A percentile compares a stretch with the other conserved stretches of the same genome.
Evolutionary conservation across 2,329 filamentous ascomycete genomes (phyloP).

Genomic region (Fusarium subglutinans): DNA sequence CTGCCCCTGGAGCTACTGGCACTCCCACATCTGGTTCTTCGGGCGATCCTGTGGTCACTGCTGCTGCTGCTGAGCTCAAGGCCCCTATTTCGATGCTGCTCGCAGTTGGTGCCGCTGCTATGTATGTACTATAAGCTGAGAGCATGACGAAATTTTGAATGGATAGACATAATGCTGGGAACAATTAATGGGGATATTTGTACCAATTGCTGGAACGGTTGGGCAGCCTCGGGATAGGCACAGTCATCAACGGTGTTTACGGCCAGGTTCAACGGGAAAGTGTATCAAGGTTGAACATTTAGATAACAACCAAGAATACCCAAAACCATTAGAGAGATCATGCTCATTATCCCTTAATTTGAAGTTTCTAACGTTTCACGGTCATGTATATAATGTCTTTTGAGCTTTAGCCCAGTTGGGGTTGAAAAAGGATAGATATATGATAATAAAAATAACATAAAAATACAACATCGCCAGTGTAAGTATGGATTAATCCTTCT

Average conservation of each 20-base stretch:
- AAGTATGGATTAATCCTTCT: not conserved
- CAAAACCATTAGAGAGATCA: conserved; percentile 19
- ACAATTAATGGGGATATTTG: conserved; percentile 35
- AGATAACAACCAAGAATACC: conserved; percentile 20
- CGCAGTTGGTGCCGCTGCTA: conserved; percentile 53
- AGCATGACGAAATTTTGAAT: not conserved
- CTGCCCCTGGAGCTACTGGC: conserved; percentile 29
- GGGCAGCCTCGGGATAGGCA: conserved; percentile 30
- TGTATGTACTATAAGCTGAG: conserved; percentile 50
- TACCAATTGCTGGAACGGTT: conserved; percentile 35
- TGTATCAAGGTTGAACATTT: conserved; percentile 15
- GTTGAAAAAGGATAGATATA: not conserved
- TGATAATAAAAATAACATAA: not conserved
- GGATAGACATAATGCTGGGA: conserved; percentile 25
- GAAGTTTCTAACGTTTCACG: not conserved
- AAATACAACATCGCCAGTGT: not conserved
- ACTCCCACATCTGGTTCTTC: conserved; percentile 36
- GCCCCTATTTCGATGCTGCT: conserved; percentile 56
- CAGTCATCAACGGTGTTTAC: conserved; percentile 19
- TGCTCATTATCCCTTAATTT: not conserved
- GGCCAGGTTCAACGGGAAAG: conserved; percentile 5
- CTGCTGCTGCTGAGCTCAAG: conserved; percentile 46
- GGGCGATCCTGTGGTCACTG: conserved; percentile 26
- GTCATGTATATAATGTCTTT: not conserved
- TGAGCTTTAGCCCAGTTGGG: not conserved